phyloP scores from a whole-genome alignment of 768 basidiomycete genomes.

The Trametes punicea region DNA sequence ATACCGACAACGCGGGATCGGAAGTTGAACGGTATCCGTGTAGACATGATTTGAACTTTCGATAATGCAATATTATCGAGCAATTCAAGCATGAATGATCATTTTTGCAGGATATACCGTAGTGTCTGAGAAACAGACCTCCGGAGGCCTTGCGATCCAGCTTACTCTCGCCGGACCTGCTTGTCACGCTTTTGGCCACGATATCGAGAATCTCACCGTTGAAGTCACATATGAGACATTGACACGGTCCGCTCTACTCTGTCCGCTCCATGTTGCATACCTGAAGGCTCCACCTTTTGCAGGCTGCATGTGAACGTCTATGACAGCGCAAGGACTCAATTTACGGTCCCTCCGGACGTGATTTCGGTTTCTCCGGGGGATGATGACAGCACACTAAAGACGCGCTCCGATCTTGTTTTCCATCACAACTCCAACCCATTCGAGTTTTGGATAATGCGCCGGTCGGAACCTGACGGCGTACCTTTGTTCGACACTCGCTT shows the following conservation, averaged over 20 bases:
- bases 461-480: slow-evolving; percentile 47
- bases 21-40: not conserved
- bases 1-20: not conserved
- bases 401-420: slow-evolving; percentile 63
- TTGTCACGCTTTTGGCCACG: slow-evolving; percentile 65
- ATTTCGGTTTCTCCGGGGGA: slow-evolving; percentile 36
- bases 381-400: slow-evolving; percentile 15
- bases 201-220: slow-evolving; percentile 56
- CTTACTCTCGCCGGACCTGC: slow-evolving; percentile 51
- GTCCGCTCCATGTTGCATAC: not conserved
- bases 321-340: slow-evolving; percentile 60
- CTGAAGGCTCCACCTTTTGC: slow-evolving; percentile 39
- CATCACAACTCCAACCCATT: slow-evolving; percentile 64
- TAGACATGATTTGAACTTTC: not conserved
- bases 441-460: slow-evolving; percentile 77
- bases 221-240: slow-evolving; percentile 60
- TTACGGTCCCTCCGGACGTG: slow-evolving; percentile 57
- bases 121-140: slow-evolving; percentile 39
- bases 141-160: slow-evolving; percentile 50
- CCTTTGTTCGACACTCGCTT: slow-evolving; percentile 73
- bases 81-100: no score
- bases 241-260: slow-evolving; percentile 30
- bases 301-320: slow-evolving; percentile 69
- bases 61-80: no score
- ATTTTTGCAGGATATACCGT: slow-evolving; percentile 54